Conservation (phyloP, 2,329 filamentous ascomycete genomes). For the Colletotrichum salicis region DNA sequence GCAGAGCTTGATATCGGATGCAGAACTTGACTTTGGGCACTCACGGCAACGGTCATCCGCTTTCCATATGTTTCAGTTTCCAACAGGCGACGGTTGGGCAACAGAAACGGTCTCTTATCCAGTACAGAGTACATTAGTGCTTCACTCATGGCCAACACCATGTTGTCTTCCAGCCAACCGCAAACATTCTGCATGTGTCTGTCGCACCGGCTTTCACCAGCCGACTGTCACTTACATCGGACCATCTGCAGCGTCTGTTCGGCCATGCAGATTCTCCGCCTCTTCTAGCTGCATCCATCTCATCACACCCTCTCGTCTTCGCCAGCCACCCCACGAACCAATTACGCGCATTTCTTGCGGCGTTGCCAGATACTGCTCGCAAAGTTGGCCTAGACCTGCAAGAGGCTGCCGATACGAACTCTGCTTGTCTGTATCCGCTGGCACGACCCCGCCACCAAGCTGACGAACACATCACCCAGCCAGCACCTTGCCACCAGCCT, state of each 20-base stretch:
- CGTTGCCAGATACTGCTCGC: not conserved
- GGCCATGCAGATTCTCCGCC: conserved; percentile 8
- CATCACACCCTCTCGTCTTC: conserved; percentile 1
- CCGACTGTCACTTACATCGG: conserved; percentile 1
- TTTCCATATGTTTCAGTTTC: not conserved
- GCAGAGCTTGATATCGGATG: not conserved
- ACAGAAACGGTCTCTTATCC: not conserved
- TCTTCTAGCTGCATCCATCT: conserved; percentile 18
- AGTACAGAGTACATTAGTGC: not conserved
- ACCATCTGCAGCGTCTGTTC: conserved; percentile 1
- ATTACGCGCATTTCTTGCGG: conserved; percentile 8
- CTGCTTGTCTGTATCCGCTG: not conserved
- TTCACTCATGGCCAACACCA: not conserved
- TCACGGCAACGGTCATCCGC: not conserved
- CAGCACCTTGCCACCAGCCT: not conserved
- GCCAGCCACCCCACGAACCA: conserved; percentile 19
- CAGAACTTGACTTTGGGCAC: not conserved
- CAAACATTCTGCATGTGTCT: conserved; percentile 6
- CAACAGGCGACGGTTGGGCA: not conserved
- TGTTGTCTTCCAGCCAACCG: not conserved
- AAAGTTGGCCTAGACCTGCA: conserved; percentile 5
- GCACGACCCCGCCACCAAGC: conserved; percentile 16
- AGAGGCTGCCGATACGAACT: conserved; percentile 18
- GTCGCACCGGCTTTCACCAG: conserved; percentile 1
- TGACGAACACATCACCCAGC: conserved; percentile 9